Percentiles rank a stretch among this genome's conserved stretches.
Evolutionary conservation across 208 protist species (phyloP).

Genomic region (Acanthamoeba sp.): DNA sequence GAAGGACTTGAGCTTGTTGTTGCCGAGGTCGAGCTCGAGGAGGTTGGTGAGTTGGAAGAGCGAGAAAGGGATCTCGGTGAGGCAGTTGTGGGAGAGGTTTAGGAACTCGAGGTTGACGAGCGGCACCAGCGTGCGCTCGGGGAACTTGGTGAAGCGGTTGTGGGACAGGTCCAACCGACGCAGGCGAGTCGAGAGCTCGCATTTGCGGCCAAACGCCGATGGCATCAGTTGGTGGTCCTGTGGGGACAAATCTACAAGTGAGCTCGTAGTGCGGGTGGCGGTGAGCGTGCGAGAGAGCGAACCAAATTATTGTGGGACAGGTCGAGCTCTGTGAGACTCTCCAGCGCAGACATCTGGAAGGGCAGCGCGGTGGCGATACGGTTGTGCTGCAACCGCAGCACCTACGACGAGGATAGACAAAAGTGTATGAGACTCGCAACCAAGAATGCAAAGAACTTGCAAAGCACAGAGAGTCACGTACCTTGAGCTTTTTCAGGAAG

Average conservation of each 20-base stretch:
- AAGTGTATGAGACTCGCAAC: not conserved
- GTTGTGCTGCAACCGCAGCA: constrained; percentile 33
- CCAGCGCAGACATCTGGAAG: constrained; percentile 28
- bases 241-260: not conserved
- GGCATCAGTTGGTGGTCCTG: constrained; percentile 52
- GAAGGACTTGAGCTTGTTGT: constrained; percentile 50
- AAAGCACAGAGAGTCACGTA: not conserved
- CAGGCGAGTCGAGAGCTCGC: constrained; percentile 40
- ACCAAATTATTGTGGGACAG: constrained; percentile 43
- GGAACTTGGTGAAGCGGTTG: constrained; percentile 47
- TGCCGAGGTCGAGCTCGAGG: constrained; percentile 4
- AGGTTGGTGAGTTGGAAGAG: constrained; percentile 52
- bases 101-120: constrained; percentile 44
- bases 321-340: constrained; percentile 27
- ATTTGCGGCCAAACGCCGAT: constrained; percentile 47
- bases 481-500: constrained; percentile 32
- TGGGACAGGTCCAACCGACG: not conserved
- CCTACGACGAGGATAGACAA: not conserved
- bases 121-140: constrained; percentile 25
- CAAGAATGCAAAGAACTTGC: too few relatives aligned
- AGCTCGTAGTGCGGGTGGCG: not conserved
- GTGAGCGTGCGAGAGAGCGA: too few relatives aligned
- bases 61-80: constrained; percentile 56
- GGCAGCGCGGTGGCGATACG: not conserved
- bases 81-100: not conserved